Evolutionary conservation across 306 rosid genomes (phyloP).

Genomic region (Trichosanthes cucumerina): DNA sequence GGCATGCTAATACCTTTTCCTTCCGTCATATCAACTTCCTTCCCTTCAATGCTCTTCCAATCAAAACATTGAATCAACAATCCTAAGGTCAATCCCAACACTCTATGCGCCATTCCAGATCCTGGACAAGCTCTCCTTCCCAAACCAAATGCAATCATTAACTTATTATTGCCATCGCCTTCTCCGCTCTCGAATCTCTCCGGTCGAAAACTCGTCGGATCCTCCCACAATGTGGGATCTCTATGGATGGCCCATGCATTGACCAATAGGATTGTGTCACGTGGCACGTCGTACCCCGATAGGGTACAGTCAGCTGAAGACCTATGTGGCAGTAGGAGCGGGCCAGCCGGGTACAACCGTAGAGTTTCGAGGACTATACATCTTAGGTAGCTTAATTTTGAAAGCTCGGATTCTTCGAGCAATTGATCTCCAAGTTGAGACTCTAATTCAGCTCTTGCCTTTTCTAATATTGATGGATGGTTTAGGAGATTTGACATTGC

Average conservation of each 20-base stretch:
- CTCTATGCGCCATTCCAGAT: not conserved
- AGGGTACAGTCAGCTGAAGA: conserved; percentile 27
- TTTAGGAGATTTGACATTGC: conserved; percentile 44
- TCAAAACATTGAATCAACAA: not conserved
- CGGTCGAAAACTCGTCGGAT: conserved; percentile 10
- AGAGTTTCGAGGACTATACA: conserved; percentile 30
- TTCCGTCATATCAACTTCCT: not conserved
- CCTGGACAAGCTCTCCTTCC: conserved; percentile 7
- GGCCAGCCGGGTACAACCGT: conserved; percentile 23
- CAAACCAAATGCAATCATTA: not conserved
- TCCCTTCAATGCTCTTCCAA: not conserved
- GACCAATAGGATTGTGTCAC: conserved; percentile 26
- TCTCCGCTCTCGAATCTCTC: conserved; percentile 18
- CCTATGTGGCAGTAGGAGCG: conserved; percentile 25
- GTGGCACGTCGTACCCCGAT: conserved; percentile 33
- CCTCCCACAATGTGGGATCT: conserved; percentile 18
- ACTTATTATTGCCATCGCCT: conserved; percentile 10
- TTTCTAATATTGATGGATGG: conserved; percentile 30
- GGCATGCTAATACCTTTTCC: not conserved
- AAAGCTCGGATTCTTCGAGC: conserved; percentile 29
- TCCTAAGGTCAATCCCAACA: not conserved
- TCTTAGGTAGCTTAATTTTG: conserved; percentile 29
- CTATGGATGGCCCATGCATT: conserved; percentile 42
- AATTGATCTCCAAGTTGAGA: conserved; percentile 19
- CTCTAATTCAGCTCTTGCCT: conserved; percentile 35